A percentile compares a stretch with the other conserved stretches of the same genome.
phyloP scores from a whole-genome alignment of 2,329 filamentous ascomycete species.

The Blastomyces parvus region DNA sequence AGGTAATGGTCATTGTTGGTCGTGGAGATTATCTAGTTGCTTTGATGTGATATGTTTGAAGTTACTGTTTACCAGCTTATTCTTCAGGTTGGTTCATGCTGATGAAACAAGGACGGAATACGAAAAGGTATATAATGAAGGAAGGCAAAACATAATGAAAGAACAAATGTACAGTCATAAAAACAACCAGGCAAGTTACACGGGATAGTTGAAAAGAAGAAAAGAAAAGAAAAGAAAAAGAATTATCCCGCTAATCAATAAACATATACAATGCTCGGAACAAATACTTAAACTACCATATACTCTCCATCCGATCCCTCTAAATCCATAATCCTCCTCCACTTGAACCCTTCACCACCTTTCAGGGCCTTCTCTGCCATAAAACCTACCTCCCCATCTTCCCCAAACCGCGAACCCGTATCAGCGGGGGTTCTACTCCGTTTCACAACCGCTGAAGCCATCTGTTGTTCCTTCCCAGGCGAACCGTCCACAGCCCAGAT shows the following conservation, averaged over 20 bases:
- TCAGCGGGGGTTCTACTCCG: not conserved
- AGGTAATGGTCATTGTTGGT: too few relatives aligned
- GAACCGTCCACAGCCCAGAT: slow-evolving; percentile 53
- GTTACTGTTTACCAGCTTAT: too few relatives aligned
- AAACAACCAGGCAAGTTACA: not conserved
- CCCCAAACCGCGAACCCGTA: too few relatives aligned
- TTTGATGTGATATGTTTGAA: too few relatives aligned
- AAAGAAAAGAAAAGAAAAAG: not conserved
- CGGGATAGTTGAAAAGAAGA: not conserved
- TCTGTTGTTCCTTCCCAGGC: not conserved
- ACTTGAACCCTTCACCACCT: slow-evolving; percentile 20
- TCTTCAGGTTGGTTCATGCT: not conserved
- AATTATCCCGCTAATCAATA: not conserved
- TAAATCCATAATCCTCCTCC: slow-evolving; percentile 23
- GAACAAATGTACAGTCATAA: not conserved
- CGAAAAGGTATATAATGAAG: not conserved
- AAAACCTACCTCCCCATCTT: not conserved
- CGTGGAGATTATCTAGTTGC: too few relatives aligned
- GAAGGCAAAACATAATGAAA: not conserved
- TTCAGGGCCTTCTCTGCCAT: not conserved
- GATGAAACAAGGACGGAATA: not conserved
- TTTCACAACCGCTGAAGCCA: not conserved
- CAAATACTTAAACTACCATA: slow-evolving; percentile 25
- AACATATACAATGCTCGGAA: not conserved
- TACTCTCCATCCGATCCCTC: slow-evolving; percentile 25